Conservation (phyloP, 2,329 filamentous ascomycete species). For the Zarea fungicola region DNA sequence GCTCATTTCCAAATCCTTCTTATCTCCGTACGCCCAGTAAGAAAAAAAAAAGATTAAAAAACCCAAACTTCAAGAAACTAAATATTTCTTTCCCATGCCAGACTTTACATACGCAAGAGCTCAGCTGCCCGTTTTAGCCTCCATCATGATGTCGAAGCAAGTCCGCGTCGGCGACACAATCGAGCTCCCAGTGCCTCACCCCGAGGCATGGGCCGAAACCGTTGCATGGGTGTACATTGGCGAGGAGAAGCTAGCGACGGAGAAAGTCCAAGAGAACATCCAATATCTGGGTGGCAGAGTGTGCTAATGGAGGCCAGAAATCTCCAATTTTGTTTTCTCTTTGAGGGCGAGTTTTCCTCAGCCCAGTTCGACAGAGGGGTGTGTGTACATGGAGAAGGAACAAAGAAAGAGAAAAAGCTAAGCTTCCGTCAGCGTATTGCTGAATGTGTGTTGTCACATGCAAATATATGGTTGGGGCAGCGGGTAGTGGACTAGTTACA, state of each 20-base stretch:
- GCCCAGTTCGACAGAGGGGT: too few species aligned
- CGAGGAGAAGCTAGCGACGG: constrained; percentile 37
- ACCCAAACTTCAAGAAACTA: neutral
- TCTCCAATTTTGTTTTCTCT: neutral
- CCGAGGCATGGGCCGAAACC: constrained; percentile 51
- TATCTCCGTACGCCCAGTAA: too few species aligned
- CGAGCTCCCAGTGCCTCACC: constrained; percentile 53
- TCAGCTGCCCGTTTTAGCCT: constrained; percentile 47
- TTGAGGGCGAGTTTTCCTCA: too few species aligned
- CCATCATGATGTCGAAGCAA: constrained; percentile 49
- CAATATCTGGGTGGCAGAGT: constrained; percentile 47
- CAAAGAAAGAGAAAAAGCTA: constrained; percentile 9
- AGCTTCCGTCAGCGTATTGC: neutral
- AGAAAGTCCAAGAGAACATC: constrained; percentile 47
- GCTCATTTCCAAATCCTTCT: neutral
- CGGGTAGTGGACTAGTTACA: constrained; percentile 3
- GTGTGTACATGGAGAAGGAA: too few species aligned
- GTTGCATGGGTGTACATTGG: constrained; percentile 52
- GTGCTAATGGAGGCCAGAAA: neutral
- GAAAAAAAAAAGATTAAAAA: too few species aligned
- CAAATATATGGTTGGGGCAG: neutral
- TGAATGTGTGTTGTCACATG: constrained; percentile 14
- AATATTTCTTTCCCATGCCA: constrained; percentile 10
- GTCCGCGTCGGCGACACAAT: constrained; percentile 48
- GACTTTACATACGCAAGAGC: constrained; percentile 28